These are phyloP conservation scores for Adansonia madagascariensis DNA, from an alignment of 441 rosid genomes.

Conservation along the genomic window DNA sequence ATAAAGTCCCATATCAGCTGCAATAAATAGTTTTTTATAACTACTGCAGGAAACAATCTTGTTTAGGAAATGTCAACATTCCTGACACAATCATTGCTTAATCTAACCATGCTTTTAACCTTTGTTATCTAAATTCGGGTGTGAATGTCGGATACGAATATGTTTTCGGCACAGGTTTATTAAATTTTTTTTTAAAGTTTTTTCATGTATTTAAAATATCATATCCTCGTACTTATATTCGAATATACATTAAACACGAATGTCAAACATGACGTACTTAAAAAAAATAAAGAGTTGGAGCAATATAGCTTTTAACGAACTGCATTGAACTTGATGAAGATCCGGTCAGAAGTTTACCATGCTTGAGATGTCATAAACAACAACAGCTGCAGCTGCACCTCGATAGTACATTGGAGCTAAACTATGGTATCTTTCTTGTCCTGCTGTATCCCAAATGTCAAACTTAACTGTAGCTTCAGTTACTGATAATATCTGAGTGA, in stretches of 20 bases:
- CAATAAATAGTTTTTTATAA: background rate
- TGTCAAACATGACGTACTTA: too few species aligned
- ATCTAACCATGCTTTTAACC: background rate
- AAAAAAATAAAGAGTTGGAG: background rate
- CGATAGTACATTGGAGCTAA: slow-evolving; percentile 57
- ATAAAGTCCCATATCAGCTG: background rate
- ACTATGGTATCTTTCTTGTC: slow-evolving; percentile 54
- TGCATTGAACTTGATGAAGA: background rate
- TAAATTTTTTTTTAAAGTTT: too few species aligned
- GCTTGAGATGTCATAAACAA: slow-evolving; percentile 50
- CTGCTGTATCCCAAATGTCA: slow-evolving; percentile 58
- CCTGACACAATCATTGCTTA: background rate
- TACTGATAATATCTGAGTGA: slow-evolving; percentile 51
- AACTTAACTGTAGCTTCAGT: slow-evolving; percentile 52
- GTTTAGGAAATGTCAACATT: background rate
- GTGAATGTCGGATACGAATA: too few species aligned
- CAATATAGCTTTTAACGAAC: background rate
- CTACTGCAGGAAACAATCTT: background rate
- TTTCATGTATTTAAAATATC: too few species aligned
- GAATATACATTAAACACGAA: too few species aligned
- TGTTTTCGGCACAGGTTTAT: too few species aligned
- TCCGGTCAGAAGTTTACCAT: slow-evolving; percentile 28
- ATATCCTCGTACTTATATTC: too few species aligned
- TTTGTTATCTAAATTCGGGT: too few species aligned
- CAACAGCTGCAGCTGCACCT: slow-evolving; percentile 53